These are phyloP conservation scores for Mucor indicus DNA, from an alignment of 371 early-diverging fungal species.

Conservation along the genomic window DNA sequence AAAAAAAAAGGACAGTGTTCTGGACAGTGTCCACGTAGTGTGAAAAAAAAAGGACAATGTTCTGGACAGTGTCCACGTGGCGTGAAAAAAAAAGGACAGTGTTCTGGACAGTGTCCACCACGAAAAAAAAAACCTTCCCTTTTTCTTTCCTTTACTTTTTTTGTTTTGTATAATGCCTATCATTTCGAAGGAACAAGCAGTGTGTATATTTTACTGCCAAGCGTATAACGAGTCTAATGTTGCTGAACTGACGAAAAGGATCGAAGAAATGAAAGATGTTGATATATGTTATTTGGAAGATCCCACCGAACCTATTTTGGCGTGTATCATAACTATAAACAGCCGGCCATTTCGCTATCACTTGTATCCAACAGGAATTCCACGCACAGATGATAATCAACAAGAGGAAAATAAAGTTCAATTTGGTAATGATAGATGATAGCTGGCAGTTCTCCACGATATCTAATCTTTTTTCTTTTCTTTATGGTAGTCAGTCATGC, in stretches of 20 bases:
- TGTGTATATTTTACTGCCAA: slow-evolving; percentile 18
- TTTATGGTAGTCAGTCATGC: slow-evolving; percentile 14
- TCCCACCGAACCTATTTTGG: slow-evolving; percentile 13
- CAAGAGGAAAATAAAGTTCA: slow-evolving; percentile 16
- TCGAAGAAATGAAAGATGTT: slow-evolving; percentile 16
- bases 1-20: slow-evolving; percentile 2
- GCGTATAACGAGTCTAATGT: slow-evolving; percentile 17
- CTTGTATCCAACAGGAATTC: slow-evolving; percentile 17
- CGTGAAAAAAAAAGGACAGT: slow-evolving; percentile 3
- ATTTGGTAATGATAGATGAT: no score
- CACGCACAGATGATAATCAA: slow-evolving; percentile 16
- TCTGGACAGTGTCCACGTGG: slow-evolving; percentile 6
- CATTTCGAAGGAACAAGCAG: slow-evolving; percentile 16
- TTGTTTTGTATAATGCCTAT: slow-evolving; percentile 3
- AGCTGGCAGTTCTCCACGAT: slow-evolving; percentile 7
- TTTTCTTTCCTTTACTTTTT: no score
- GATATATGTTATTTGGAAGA: slow-evolving; percentile 16
- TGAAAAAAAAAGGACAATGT: slow-evolving; percentile 2
- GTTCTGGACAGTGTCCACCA: slow-evolving; percentile 5
- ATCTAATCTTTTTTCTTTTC: slow-evolving; percentile 4
- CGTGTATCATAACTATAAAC: slow-evolving; percentile 12
- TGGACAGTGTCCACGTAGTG: slow-evolving; percentile 5
- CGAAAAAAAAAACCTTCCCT: slow-evolving; percentile 9
- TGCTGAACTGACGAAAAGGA: slow-evolving; percentile 15
- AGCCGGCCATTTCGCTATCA: slow-evolving; percentile 18